Conservation (phyloP, 148 eudicot species). For the Rhododendron ferrugineum region DNA sequence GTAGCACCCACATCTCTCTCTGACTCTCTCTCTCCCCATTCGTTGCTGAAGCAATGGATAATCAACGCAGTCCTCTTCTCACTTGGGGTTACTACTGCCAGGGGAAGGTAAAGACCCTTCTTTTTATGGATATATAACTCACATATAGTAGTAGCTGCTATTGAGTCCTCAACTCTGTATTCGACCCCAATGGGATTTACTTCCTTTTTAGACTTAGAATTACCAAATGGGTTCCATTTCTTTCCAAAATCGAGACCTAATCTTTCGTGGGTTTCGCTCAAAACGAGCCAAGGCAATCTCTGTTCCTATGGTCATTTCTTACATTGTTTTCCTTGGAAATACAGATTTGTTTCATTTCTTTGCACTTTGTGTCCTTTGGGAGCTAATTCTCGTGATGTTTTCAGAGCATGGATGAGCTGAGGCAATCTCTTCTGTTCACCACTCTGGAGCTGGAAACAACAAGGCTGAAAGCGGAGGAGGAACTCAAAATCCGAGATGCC, state of each 20-base stretch:
- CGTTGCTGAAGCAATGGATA: constrained; percentile 25
- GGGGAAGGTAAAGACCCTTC: constrained; percentile 30
- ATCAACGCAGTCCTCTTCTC: constrained; percentile 27
- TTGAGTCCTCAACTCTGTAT: not conserved
- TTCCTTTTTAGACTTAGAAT: not conserved
- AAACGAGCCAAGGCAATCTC: not conserved
- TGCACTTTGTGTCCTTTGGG: not conserved
- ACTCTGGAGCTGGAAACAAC: constrained; percentile 39
- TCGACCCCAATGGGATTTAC: not conserved
- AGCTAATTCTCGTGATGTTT: not conserved
- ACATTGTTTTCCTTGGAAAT: not conserved
- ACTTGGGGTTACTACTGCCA: constrained; percentile 39
- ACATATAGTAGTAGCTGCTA: not conserved
- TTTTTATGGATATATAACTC: not conserved
- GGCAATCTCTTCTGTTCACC: constrained; percentile 31
- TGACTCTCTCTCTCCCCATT: not conserved
- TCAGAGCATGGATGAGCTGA: constrained; percentile 40
- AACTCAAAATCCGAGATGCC: constrained; percentile 34
- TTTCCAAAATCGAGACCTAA: not conserved
- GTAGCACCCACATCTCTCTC: constrained; percentile 5
- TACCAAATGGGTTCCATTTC: not conserved
- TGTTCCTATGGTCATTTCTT: not conserved
- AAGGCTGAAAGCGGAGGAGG: constrained; percentile 35
- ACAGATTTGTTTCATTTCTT: not conserved
- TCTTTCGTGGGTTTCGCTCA: not conserved